Evolutionary conservation across 768 basidiomycete genomes (phyloP), one percentile per base, ranked within the genome.

Genomic region (Agaricus blazei): DNA sequence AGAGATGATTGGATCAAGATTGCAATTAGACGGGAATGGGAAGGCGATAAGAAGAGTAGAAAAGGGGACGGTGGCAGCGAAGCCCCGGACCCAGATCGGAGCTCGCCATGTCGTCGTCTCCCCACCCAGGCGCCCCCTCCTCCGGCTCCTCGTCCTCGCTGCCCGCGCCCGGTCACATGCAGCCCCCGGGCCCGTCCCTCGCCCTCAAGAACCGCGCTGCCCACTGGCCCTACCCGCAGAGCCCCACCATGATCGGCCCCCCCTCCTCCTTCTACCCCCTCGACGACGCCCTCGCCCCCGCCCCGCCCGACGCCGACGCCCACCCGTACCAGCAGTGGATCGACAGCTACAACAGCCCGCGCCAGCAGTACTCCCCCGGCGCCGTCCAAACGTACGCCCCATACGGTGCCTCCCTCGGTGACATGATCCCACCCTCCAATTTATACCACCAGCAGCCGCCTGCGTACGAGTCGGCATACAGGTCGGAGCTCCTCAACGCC

Each of bases 251-350:
- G 83, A 83, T 84, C 58, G 77, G 78, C 37, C 74, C 82, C 14
- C 71, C 73, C 0, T 72, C 80, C 8, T 74, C 80, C 6, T 81
- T 81, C 61, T 84, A 82, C 63, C 79, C 80, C 52, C 70, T 80
- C 4, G 68, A 76, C 19, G 69, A 71, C 3, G 62, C 67, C 19
- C 19, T 19, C n/a, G 61, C 64, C 23, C 52, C 67, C 12, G 61
- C 65, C 34, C 63, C 64, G 44, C 59, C 60, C 44, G 62, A 67
- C 58, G 49, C 54, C 27, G 62, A 65, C 38, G 58, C 65, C 57
- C 70, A 65, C 1, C 70, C 76, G 50, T 81, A 79, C 61, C 75
- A 76, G 49, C 71, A 74, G 43, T 74, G 75, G 72, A 63, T 68
- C 19, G 69, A 73, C 50, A 51, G 67, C 11, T 74, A 64, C 50